Base-by-base conservation (phyloP, 306 rosid genomes). In the Vigna angularis region DNA sequence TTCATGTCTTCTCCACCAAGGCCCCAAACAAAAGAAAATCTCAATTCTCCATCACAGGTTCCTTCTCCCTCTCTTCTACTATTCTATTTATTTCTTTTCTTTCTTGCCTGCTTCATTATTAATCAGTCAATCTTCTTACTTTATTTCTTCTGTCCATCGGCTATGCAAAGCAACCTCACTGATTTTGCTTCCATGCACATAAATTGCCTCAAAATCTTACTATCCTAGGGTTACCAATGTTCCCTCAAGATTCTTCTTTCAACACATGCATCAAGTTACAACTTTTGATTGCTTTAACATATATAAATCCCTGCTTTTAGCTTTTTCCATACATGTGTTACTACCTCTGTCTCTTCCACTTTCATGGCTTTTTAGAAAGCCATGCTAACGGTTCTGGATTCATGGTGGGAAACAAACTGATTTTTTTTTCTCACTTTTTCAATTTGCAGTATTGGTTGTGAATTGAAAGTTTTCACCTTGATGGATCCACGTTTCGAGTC, bases 401-500 rank as follows among this genome's bases (percentile, higher is more conserved):
- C 65, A 58, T 58, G 36, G 65, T 2, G 64, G 65, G 9, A 7
- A 14, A 30, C 45, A 62, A 62, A 32, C 20, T 62, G 15, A 30
- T 30, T 30, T 3, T 30, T 30, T 48, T 62, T 32, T 32, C 42
- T 38, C 0, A 38, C 9, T n/a, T n/a, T 36, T 65, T 65, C 70
- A n/a, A 26, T 52, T 34, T 10, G 12, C 36, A 50, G 56, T 38
- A 36, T 66, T 66, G 65, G 45, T 55, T 61, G 24, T 34, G 40
- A 28, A 28, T 59, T 28, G 65, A 26, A 58, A 4, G 12, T 26
- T 3, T 7, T 58, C 65, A 18, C 56, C 20, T 15, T 17, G 36
- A 86, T 86, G 92, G 87, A 86, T 81, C 74, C 75, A 1, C 49
- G 40, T 70, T 55, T 58, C 70, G 64, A 78, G 26, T 32, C 62